phyloP scores from a whole-genome alignment of 768 basidiomycete species.

The Leccinum pellstonianum region DNA sequence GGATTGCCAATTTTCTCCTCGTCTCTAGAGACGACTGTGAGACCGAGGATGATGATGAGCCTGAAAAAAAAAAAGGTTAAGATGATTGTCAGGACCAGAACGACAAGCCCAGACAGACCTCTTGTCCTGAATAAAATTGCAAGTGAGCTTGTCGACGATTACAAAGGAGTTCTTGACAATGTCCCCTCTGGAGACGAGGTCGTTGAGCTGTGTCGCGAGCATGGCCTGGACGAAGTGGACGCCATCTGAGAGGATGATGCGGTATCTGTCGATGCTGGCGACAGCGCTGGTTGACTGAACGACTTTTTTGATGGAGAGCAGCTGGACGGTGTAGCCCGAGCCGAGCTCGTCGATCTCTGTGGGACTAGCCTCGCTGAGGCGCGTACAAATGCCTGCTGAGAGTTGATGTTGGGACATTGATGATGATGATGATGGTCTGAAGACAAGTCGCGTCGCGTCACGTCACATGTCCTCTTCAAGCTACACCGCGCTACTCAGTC shows the following conservation, averaged over 20 bases:
- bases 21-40: constrained; percentile 53
- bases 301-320: constrained; percentile 84
- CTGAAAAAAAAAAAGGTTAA: constrained; percentile 38
- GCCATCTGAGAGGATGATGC: constrained; percentile 91
- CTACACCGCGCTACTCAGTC: constrained; percentile 26
- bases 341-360: constrained; percentile 30
- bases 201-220: constrained; percentile 90
- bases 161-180: constrained; percentile 69
- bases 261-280: constrained; percentile 53
- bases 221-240: constrained; percentile 85
- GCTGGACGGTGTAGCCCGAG: constrained; percentile 59
- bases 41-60: constrained; percentile 74
- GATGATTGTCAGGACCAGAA: not conserved
- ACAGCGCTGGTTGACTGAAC: constrained; percentile 31
- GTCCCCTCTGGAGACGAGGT: constrained; percentile 59
- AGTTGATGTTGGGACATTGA: constrained; percentile 48
- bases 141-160: constrained; percentile 71
- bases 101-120: constrained; percentile 48
- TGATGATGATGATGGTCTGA: constrained; percentile 29
- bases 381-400: constrained; percentile 54
- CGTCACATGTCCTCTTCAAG: constrained; percentile 9
- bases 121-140: constrained; percentile 81
- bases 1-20: constrained; percentile 78
- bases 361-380: constrained; percentile 43
- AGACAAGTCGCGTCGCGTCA: constrained; percentile 18